Evolutionary conservation across 176 grass and related monocot genomes (phyloP).

Genomic region (Carex myosuroides): DNA sequence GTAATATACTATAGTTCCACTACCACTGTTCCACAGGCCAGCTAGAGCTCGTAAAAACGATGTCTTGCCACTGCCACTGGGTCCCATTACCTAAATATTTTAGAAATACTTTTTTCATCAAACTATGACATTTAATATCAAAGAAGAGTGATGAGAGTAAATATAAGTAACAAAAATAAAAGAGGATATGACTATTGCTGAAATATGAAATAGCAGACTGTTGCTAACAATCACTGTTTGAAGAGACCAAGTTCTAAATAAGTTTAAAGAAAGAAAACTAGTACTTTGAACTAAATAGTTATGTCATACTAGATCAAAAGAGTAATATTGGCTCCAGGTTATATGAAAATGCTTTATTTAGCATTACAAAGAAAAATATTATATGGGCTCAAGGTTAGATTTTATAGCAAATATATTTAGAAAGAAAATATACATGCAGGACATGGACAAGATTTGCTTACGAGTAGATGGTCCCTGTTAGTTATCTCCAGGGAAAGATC

Average conservation of each 20-base stretch:
- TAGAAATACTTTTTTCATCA: not conserved
- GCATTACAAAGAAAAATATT: not conserved
- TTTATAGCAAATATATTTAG: slow-evolving; percentile 18
- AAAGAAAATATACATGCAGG: not conserved
- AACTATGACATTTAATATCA: not conserved
- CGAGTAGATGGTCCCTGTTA: slow-evolving; percentile 79
- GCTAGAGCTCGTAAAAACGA: slow-evolving; percentile 90
- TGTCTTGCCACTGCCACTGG: slow-evolving; percentile 94
- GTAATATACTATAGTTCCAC: slow-evolving; percentile 65
- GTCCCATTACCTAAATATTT: slow-evolving; percentile 78
- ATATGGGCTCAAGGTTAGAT: not conserved
- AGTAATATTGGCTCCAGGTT: not conserved
- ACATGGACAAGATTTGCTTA: slow-evolving; percentile 19
- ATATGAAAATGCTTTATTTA: not conserved
- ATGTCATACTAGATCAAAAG: not conserved
- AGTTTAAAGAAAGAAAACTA: slow-evolving; percentile 3
- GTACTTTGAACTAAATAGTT: not conserved
- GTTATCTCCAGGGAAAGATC: slow-evolving; percentile 64
- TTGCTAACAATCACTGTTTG: not conserved
- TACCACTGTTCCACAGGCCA: slow-evolving; percentile 87
- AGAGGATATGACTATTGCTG: not conserved
- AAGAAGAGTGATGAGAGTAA: not conserved
- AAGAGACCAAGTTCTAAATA: not conserved
- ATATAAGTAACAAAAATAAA: slow-evolving; percentile 11
- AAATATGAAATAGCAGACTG: not conserved